These are phyloP conservation scores for Torulaspora pretoriensis DNA, from an alignment of 1,139 yeast species.

Conservation along the genomic window DNA sequence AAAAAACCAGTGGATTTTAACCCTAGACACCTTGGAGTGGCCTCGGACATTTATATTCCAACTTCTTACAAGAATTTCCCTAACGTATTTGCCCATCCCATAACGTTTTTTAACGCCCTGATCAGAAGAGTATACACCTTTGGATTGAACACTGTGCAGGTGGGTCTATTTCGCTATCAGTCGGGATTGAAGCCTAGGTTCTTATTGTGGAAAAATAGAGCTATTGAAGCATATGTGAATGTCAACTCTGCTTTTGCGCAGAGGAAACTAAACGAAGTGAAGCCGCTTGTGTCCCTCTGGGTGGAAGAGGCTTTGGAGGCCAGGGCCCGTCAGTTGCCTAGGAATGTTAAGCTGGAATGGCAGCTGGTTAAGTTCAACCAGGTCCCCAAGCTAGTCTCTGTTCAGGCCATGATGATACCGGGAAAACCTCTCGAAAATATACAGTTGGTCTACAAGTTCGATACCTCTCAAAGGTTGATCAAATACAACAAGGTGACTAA, in stretches of 20 bases:
- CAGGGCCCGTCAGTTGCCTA: slow-evolving; percentile 55
- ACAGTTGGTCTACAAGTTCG: slow-evolving; percentile 73
- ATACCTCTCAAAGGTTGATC: slow-evolving; percentile 65
- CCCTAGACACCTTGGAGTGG: slow-evolving; percentile 44
- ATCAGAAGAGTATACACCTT: slow-evolving; percentile 50
- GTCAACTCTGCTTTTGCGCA: slow-evolving; percentile 67
- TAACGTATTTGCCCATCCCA: slow-evolving; percentile 41
- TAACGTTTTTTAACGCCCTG: slow-evolving; percentile 39
- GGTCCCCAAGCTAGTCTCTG: slow-evolving; percentile 66
- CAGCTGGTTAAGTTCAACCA: slow-evolving; percentile 63
- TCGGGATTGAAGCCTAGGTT: slow-evolving; percentile 63
- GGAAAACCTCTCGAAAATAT: slow-evolving; percentile 57
- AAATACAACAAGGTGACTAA: slow-evolving; percentile 46
- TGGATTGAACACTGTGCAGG: slow-evolving; percentile 61
- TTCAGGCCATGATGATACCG: slow-evolving; percentile 65
- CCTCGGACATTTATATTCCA: slow-evolving; percentile 48
- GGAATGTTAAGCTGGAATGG: slow-evolving; percentile 63
- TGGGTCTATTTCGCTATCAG: slow-evolving; percentile 59
- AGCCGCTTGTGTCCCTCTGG: slow-evolving; percentile 52
- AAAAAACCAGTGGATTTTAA: slow-evolving; percentile 31
- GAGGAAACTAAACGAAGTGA: slow-evolving; percentile 43
- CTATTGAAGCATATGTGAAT: slow-evolving; percentile 59
- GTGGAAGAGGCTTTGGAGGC: slow-evolving; percentile 54
- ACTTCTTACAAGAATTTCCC: slow-evolving; percentile 47
- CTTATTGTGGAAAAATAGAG: slow-evolving; percentile 67